phyloP scores from a whole-genome alignment of 129 eudicot species.

The Erigeron canadensis region DNA sequence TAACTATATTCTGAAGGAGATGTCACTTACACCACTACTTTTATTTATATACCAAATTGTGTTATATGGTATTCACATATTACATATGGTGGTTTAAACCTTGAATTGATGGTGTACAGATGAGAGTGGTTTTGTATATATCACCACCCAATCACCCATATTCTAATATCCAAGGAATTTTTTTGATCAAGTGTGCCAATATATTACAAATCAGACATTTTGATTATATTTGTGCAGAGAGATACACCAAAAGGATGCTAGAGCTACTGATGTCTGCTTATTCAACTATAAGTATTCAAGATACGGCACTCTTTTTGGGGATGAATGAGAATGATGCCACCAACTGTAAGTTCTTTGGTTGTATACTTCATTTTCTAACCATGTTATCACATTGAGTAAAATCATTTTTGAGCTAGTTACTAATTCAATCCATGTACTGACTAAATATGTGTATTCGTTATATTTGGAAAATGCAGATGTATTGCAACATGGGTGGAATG shows the following conservation, averaged over 20 bases:
- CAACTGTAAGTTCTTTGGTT: conserved; percentile 55
- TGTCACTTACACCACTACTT: too few species aligned
- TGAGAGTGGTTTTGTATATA: too few species aligned
- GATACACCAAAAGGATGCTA: conserved; percentile 79
- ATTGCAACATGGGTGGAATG: conserved; percentile 78
- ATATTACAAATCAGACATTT: background rate
- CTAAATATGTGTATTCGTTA: background rate
- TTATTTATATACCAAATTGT: too few species aligned
- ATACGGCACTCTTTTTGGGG: conserved; percentile 77
- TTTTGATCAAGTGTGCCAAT: background rate
- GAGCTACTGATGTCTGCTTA: conserved; percentile 76
- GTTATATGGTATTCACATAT: too few species aligned
- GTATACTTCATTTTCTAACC: background rate
- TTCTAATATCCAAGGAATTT: background rate
- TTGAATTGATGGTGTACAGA: too few species aligned
- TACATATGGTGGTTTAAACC: too few species aligned
- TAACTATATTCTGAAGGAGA: background rate
- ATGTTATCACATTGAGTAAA: background rate
- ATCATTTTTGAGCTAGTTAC: background rate
- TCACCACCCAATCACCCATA: too few species aligned
- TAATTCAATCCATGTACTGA: too few species aligned
- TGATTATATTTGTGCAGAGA: conserved; percentile 47
- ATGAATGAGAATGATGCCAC: conserved; percentile 82
- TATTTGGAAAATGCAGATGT: conserved; percentile 51
- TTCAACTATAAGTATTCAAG: conserved; percentile 87